Percentiles rank a stretch among this genome's conserved stretches.
Evolutionary conservation across 106 monocot species (phyloP).

Genomic region (Dioscorea zingiberensis): DNA sequence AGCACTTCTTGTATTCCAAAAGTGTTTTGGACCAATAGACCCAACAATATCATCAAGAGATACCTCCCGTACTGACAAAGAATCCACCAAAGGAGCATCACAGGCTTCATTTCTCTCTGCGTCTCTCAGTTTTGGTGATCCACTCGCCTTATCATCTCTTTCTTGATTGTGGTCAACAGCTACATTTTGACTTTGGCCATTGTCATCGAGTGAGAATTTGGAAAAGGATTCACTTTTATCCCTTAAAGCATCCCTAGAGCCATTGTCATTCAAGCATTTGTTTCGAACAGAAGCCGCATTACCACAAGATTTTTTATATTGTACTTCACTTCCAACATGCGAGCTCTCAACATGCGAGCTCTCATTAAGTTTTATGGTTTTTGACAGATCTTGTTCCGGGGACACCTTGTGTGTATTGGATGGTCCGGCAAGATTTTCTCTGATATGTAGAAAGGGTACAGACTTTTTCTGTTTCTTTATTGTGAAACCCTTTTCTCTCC

Average conservation of each 20-base stretch:
- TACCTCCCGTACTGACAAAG: slow-evolving; percentile 31
- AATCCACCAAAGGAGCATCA: slow-evolving; percentile 57
- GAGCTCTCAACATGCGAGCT: slow-evolving; percentile 7
- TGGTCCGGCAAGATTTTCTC: background rate
- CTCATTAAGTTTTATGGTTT: slow-evolving; percentile 1
- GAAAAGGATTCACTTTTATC: slow-evolving; percentile 2
- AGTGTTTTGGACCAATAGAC: slow-evolving; percentile 81
- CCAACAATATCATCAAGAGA: slow-evolving; percentile 85
- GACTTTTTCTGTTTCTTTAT: slow-evolving; percentile 6
- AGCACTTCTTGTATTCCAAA: slow-evolving; percentile 94
- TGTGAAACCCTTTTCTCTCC: slow-evolving; percentile 1
- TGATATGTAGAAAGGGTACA: background rate
- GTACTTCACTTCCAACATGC: background rate
- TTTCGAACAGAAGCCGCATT: background rate
- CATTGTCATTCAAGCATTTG: slow-evolving; percentile 6
- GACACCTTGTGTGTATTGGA: too few species aligned
- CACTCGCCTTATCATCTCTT: slow-evolving; percentile 10
- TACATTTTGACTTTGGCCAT: background rate
- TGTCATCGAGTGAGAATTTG: slow-evolving; percentile 10
- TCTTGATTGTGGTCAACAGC: slow-evolving; percentile 1
- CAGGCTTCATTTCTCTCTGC: slow-evolving; percentile 30
- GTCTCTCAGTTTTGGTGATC: slow-evolving; percentile 12
- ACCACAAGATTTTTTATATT: slow-evolving; percentile 2
- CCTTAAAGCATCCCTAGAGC: background rate
- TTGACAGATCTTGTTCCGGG: background rate